Percentiles rank a stretch among this genome's conserved stretches.
These are phyloP conservation scores for Coelastrella sp. DNA, from an alignment of 139 green algal species.

Conservation along the genomic window DNA sequence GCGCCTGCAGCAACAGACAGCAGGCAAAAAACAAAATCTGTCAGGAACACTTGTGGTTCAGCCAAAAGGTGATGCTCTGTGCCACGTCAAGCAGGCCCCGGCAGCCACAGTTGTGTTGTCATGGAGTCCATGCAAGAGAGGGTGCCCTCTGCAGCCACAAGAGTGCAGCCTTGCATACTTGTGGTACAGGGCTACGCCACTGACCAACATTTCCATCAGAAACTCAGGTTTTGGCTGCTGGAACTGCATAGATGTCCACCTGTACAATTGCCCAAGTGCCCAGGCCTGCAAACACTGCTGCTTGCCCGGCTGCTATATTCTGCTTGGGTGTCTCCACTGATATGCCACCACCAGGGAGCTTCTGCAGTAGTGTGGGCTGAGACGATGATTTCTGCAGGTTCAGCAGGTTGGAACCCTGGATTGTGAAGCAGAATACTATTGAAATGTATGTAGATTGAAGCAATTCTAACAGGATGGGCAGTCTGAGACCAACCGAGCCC, in stretches of 20 bases:
- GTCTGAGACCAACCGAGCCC: too few species aligned
- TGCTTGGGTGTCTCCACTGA: slow-evolving; percentile 32
- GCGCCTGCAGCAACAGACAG: slow-evolving; percentile 56
- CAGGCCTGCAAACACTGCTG: slow-evolving; percentile 67
- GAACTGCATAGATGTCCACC: slow-evolving; percentile 20
- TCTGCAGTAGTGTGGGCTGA: slow-evolving; percentile 48
- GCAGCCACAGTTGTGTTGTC: neutral
- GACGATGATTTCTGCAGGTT: neutral
- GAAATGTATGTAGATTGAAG: too few species aligned
- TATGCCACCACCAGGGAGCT: slow-evolving; percentile 41
- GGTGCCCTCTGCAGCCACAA: too few species aligned
- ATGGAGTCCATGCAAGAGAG: neutral
- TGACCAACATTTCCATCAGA: too few species aligned
- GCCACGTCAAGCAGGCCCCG: neutral
- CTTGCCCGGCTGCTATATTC: slow-evolving; percentile 43
- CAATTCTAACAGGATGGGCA: too few species aligned
- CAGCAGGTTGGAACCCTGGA: neutral
- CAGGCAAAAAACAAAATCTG: too few species aligned
- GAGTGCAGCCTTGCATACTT: too few species aligned
- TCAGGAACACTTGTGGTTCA: too few species aligned
- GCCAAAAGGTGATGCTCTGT: too few species aligned
- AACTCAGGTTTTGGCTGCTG: neutral
- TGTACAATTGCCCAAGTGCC: slow-evolving; percentile 66
- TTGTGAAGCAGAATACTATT: too few species aligned
- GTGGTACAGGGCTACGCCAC: too few species aligned